Evolutionary conservation across 2,329 filamentous ascomycete genomes (phyloP).

Genomic region (Madurella fahalii): DNA sequence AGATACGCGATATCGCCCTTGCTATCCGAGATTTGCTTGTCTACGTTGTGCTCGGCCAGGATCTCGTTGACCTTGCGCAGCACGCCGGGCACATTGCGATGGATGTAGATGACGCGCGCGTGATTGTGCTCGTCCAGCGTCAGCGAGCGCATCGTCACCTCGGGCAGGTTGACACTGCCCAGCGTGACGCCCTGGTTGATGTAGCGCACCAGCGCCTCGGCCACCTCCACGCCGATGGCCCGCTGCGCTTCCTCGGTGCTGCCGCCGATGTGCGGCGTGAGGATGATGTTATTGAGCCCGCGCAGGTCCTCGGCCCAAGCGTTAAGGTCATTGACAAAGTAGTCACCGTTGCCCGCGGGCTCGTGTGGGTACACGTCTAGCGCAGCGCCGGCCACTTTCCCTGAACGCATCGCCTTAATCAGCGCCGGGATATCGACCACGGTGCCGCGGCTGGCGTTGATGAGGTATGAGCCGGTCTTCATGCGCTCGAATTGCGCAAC

Average conservation of each 20-base stretch:
- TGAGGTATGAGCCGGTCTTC: conserved; percentile 89
- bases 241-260: conserved; percentile 97
- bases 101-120: conserved; percentile 91
- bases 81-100: conserved; percentile 94
- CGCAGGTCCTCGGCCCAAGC: conserved; percentile 81
- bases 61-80: conserved; percentile 93
- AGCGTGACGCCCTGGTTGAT: conserved; percentile 92
- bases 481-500: conserved; percentile 74
- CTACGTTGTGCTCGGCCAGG: conserved; percentile 91
- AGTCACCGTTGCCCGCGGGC: conserved; percentile 88
- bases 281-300: conserved; percentile 82
- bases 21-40: conserved; percentile 97
- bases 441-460: conserved; percentile 91
- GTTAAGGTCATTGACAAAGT: conserved; percentile 84
- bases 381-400: conserved; percentile 90
- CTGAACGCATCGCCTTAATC: conserved; percentile 78
- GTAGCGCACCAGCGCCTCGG: conserved; percentile 82
- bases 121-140: conserved; percentile 86
- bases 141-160: conserved; percentile 83
- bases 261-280: conserved; percentile 95
- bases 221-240: conserved; percentile 92
- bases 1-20: conserved; percentile 92
- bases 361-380: conserved; percentile 95
- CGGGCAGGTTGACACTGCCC: conserved; percentile 94
- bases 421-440: conserved; percentile 93